Percentiles rank a stretch among this genome's conserved stretches.
Evolutionary conservation across 1,139 yeast species (phyloP).

Genomic region (Pichia sp.): DNA sequence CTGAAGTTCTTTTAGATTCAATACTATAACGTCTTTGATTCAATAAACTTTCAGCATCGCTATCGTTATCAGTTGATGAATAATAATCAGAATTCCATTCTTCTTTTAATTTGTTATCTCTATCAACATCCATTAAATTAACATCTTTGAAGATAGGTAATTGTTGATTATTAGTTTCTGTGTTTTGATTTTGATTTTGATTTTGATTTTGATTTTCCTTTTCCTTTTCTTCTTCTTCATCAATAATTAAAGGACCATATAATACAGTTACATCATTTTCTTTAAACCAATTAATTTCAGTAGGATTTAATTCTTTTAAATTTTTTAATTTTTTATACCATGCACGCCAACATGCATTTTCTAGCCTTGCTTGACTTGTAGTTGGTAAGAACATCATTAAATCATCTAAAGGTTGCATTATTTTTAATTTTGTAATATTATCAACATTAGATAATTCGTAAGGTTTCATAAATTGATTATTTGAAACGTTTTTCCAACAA

Average conservation of each 20-base stretch:
- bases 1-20: conserved; percentile 5
- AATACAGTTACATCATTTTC: conserved; percentile 77
- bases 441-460: conserved; percentile 27
- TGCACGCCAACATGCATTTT: conserved; percentile 81
- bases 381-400: conserved; percentile 30
- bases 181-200: not conserved
- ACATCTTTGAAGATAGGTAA: not conserved
- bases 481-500: conserved; percentile 30
- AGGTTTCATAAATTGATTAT: conserved; percentile 29
- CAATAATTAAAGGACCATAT: conserved; percentile 58
- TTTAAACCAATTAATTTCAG: conserved; percentile 70
- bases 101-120: not conserved
- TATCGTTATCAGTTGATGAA: not conserved
- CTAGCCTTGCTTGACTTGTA: conserved; percentile 50
- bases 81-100: conserved; percentile 4
- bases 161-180: not conserved
- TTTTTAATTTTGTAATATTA: conserved; percentile 21
- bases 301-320: conserved; percentile 65
- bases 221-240: conserved; percentile 1
- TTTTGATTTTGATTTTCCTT: not conserved
- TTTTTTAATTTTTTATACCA: conserved; percentile 76
- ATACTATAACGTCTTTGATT: conserved; percentile 8
- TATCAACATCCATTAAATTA: conserved; percentile 1
- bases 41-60: conserved; percentile 9
- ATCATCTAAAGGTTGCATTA: conserved; percentile 27